Percentiles rank a stretch among this genome's conserved stretches.
These are phyloP conservation scores for Ilyonectria robusta DNA, from an alignment of 2,329 filamentous ascomycete species.

Conservation along the genomic window DNA sequence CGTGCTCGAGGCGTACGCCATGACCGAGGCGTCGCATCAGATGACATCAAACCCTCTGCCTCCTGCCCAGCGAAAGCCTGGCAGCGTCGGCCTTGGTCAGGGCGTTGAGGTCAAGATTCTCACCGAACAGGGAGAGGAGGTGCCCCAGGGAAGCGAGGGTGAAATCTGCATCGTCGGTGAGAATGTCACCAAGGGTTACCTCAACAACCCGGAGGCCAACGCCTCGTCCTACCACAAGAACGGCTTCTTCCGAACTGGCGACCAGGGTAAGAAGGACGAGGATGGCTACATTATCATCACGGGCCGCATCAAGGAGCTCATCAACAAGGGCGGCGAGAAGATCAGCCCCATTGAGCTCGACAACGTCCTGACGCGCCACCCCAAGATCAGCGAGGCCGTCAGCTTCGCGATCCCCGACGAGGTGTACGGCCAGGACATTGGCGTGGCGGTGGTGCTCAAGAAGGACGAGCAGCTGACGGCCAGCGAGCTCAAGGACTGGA, in stretches of 20 bases:
- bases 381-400: slow-evolving; percentile 82
- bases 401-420: slow-evolving; percentile 88
- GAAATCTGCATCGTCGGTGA: slow-evolving; percentile 88
- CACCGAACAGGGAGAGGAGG: slow-evolving; percentile 76
- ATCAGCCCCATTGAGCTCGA: slow-evolving; percentile 91
- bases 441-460: slow-evolving; percentile 82
- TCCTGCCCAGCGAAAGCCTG: slow-evolving; percentile 80
- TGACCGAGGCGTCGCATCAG: slow-evolving; percentile 91
- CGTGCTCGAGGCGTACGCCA: slow-evolving; percentile 91
- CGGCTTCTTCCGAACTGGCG: slow-evolving; percentile 91
- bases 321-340: slow-evolving; percentile 92
- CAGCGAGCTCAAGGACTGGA: slow-evolving; percentile 77
- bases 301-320: slow-evolving; percentile 93
- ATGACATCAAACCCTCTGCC: slow-evolving; percentile 85
- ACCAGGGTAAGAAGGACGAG: slow-evolving; percentile 84
- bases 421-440: slow-evolving; percentile 87
- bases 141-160: slow-evolving; percentile 78
- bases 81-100: slow-evolving; percentile 86
- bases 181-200: slow-evolving; percentile 87
- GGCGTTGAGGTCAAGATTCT: slow-evolving; percentile 87
- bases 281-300: slow-evolving; percentile 90
- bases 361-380: slow-evolving; percentile 83
- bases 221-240: slow-evolving; percentile 78
- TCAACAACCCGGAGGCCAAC: slow-evolving; percentile 87
- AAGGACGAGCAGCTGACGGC: slow-evolving; percentile 68